Evolutionary conservation across 768 basidiomycete species (phyloP), one percentile per base, ranked within the genome.

Genomic region (Pleurotus cornucopiae): DNA sequence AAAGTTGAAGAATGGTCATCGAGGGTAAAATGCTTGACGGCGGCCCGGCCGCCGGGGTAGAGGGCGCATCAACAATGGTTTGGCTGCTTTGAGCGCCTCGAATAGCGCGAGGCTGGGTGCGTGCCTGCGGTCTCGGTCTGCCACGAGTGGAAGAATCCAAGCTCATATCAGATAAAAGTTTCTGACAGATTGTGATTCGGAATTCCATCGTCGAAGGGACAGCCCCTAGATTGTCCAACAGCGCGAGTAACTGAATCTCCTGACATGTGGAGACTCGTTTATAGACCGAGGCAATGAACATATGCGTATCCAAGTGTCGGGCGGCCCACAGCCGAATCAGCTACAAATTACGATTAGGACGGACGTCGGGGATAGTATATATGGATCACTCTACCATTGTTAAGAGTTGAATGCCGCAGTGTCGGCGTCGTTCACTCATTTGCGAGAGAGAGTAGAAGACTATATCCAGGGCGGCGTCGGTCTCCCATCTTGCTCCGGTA

Each of bases 401-500:
- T 57, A 72, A 54, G 37, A 78, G 54, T 44, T 71, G 74, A 40
- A 57, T 57, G n/a, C 75, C 74, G 60, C 73, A 61, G 6, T 51
- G 60, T 57, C 67, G 71, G 20, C 64, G 68, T 40, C 66, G 58
- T 38, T 62, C 43, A 11, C 71, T 66, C 39, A 57, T 45, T 54
- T 79, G 73, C 39, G 62, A 44, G 41, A 75, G 44, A 49, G 74
- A 71, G 41, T 67, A 63, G 46, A 77, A 73, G 37, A 74, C 60
- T 37, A 85, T 73, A 49, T 82, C 76, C 14, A 87, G 66, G 1
- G 82, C 78, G 18, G 67, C 68, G 26, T 76, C 75, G 13, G 74
- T 70, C 25, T 87, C 85, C 79, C 84, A 86, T 62, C 84, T 76
- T 5, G 76, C 68, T 23, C 73, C 75, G 20, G 66, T 63, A 18